Evolutionary conservation across 2,329 filamentous ascomycete genomes (phyloP).

Genomic region (Chaetoscypha palmicola): DNA sequence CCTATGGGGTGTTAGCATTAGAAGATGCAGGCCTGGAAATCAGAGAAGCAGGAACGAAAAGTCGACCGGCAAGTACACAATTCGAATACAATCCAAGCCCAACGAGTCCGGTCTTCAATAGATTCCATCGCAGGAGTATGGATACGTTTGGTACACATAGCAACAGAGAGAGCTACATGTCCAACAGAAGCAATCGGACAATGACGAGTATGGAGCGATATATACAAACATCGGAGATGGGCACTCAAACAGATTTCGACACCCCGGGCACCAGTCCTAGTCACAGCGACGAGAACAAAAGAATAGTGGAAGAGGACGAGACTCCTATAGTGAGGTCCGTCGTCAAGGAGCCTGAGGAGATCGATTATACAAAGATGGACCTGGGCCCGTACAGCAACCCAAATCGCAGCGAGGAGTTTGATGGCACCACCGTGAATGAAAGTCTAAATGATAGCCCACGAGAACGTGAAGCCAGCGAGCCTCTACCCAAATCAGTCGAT

Average conservation of each 20-base stretch:
- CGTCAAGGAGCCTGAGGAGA: conserved; percentile 37
- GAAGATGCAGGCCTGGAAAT: conserved; percentile 87
- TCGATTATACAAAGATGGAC: conserved; percentile 55
- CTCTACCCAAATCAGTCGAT: conserved; percentile 33
- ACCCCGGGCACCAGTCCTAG: conserved; percentile 50
- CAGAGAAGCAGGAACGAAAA: conserved; percentile 74
- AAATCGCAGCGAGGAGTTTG: conserved; percentile 26
- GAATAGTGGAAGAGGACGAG: conserved; percentile 26
- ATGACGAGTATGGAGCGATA: conserved; percentile 49
- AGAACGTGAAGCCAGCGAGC: conserved; percentile 23
- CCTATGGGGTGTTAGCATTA: conserved; percentile 84
- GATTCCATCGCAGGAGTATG: conserved; percentile 55
- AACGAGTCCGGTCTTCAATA: conserved; percentile 61
- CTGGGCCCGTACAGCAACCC: conserved; percentile 35
- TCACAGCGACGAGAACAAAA: conserved; percentile 36
- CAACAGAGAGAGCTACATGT: conserved; percentile 69
- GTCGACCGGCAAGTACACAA: conserved; percentile 66
- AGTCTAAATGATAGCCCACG: conserved; percentile 18
- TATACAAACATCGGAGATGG: conserved; percentile 60
- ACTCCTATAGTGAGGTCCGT: conserved; percentile 34
- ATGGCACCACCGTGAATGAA: conserved; percentile 30
- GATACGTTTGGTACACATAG: conserved; percentile 57
- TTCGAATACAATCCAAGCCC: conserved; percentile 78
- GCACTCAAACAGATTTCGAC: conserved; percentile 53
- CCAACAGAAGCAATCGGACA: conserved; percentile 47